phyloP scores from a whole-genome alignment of 495 filamentous ascomycete genomes.

The Podospora fimiseda region DNA sequence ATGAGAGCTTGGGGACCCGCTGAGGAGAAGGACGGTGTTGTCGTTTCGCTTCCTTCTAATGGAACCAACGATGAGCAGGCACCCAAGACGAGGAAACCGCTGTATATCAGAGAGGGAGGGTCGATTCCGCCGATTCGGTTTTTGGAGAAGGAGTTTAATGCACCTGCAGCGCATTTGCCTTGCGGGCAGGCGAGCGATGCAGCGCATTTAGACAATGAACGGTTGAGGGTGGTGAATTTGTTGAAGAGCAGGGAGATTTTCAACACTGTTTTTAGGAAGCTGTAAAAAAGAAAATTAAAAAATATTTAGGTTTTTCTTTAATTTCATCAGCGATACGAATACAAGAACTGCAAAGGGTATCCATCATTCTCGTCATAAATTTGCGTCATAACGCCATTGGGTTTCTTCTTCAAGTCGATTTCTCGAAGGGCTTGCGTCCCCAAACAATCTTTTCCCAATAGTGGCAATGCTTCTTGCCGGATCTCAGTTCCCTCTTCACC shows the following conservation, averaged over 20 bases:
- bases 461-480: conserved; percentile 20
- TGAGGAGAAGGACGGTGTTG: not conserved
- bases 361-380: no score
- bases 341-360: no score
- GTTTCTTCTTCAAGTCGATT: no score
- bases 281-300: no score
- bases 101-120: conserved; percentile 94
- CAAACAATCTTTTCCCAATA: conserved; percentile 27
- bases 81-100: conserved; percentile 45
- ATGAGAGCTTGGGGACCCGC: conserved; percentile 62
- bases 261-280: conserved; percentile 63
- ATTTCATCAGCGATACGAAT: no score
- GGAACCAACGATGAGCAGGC: conserved; percentile 11
- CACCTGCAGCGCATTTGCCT: conserved; percentile 87
- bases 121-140: conserved; percentile 91
- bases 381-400: no score
- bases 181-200: conserved; percentile 93
- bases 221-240: conserved; percentile 78
- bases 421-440: conserved; percentile 28
- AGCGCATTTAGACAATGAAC: conserved; percentile 92
- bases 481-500: conserved; percentile 29
- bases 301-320: no score
- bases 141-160: conserved; percentile 88
- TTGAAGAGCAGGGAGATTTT: conserved; percentile 91
- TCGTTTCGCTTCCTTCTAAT: conserved; percentile 8